Conservation (phyloP, 306 rosid species). For the Vigna reflexopilosa region DNA sequence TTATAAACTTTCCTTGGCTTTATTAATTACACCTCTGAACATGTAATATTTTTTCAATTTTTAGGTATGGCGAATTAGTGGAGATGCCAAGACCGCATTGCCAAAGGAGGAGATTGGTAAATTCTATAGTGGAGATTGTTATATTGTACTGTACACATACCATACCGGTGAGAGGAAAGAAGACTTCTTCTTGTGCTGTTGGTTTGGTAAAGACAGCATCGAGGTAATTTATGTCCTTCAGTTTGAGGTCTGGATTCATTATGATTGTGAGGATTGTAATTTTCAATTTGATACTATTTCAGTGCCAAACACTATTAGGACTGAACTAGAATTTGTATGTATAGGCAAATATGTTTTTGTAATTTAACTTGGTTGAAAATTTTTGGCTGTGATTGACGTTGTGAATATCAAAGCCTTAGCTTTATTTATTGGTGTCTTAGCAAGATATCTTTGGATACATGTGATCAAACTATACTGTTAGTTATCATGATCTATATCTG, state of each 20-base stretch:
- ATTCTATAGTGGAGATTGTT: slow-evolving; percentile 91
- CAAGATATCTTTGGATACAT: background rate
- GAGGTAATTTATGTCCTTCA: slow-evolving; percentile 65
- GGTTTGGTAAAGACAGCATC: slow-evolving; percentile 92
- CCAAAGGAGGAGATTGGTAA: slow-evolving; percentile 81
- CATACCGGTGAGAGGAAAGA: slow-evolving; percentile 96
- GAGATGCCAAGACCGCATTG: slow-evolving; percentile 72
- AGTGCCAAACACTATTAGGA: background rate
- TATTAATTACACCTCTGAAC: background rate
- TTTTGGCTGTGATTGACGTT: background rate
- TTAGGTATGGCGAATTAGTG: slow-evolving; percentile 89
- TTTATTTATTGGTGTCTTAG: background rate
- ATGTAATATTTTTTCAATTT: slow-evolving; percentile 31
- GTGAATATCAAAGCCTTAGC: background rate
- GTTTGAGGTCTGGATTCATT: slow-evolving; percentile 41
- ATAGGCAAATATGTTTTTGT: background rate
- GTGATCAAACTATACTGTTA: slow-evolving; percentile 18
- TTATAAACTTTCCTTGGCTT: slow-evolving; percentile 18
- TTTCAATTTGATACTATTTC: slow-evolving; percentile 3
- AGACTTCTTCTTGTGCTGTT: slow-evolving; percentile 90
- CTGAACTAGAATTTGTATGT: background rate
- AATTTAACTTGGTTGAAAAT: background rate
- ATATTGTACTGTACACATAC: slow-evolving; percentile 78
- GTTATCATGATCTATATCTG: background rate
- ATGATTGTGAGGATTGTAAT: background rate